A percentile compares a stretch with the other conserved stretches of the same genome.
Evolutionary conservation across 208 protist genomes (phyloP).

Genomic region (Crithidia acanthocephali): DNA sequence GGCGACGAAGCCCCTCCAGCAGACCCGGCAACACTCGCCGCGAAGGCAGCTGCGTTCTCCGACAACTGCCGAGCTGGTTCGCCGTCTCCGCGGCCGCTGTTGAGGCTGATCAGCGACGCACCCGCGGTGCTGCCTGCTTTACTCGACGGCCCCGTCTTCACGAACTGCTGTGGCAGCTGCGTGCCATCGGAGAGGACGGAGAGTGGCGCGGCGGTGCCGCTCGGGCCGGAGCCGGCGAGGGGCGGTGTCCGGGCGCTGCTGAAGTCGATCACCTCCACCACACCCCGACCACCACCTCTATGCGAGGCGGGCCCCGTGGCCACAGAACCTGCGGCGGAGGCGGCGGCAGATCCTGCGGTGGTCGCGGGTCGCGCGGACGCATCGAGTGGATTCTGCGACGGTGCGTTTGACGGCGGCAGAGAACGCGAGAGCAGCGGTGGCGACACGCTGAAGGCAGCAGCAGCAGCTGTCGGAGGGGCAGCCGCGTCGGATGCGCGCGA

Average conservation of each 20-base stretch:
- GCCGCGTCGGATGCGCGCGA: not conserved
- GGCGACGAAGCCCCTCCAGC: not conserved
- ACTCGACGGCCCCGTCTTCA: not conserved
- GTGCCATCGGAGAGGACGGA: not conserved
- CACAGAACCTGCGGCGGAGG: not conserved
- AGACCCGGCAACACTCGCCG: not conserved
- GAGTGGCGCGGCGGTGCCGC: not conserved
- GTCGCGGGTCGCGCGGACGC: not conserved
- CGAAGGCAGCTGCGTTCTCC: not conserved
- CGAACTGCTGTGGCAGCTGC: not conserved
- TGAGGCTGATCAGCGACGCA: conserved; percentile 1
- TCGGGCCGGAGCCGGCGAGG: not conserved
- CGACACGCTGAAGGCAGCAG: not conserved
- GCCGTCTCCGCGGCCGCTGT: not conserved
- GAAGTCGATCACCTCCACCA: conserved; percentile 2
- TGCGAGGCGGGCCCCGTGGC: not conserved
- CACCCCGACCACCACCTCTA: not conserved
- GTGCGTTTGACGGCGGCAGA: not conserved
- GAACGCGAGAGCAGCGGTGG: conserved; percentile 3
- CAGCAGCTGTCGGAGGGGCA: not conserved
- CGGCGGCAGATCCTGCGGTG: no score
- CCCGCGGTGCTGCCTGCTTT: not conserved
- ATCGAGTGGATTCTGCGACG: not conserved
- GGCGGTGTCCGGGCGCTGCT: no score
- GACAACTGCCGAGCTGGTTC: not conserved